Percentiles rank a stretch among this genome's conserved stretches.
These are phyloP conservation scores for Nitzschia sp. DNA, from an alignment of 108 stramenopile species.

Conservation along the genomic window DNA sequence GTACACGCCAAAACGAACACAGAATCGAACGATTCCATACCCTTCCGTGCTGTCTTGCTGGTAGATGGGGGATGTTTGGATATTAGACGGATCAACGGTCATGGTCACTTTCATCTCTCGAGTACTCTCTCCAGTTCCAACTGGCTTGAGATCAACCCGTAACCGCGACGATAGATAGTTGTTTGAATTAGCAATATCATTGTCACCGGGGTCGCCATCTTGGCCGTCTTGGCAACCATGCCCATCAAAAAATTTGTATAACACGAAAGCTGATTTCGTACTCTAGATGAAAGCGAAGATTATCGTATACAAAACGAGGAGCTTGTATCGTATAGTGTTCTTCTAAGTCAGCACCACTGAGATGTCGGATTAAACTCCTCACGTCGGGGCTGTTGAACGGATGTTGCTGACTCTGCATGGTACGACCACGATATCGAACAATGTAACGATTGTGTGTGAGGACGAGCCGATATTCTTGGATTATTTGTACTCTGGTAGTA, in stretches of 20 bases:
- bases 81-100: not conserved
- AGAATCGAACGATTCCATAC: not conserved
- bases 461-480: no score
- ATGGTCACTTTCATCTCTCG: conserved; percentile 2
- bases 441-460: no score
- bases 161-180: not conserved
- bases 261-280: not conserved
- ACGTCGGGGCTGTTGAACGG: no score
- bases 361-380: no score
- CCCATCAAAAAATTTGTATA: conserved; percentile 2
- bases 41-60: no score
- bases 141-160: conserved; percentile 1
- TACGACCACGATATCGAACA: no score
- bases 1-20: conserved; percentile 10
- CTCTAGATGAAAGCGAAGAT: conserved; percentile 3
- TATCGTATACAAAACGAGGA: not conserved
- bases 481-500: no score
- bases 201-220: no score
- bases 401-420: no score
- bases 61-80: not conserved
- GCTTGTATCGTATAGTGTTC: not conserved
- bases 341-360: conserved; percentile 1
- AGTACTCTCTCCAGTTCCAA: not conserved
- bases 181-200: not conserved
- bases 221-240: not conserved